Conservation (phyloP, 129 eudicot species). For the Tagetes erecta region DNA sequence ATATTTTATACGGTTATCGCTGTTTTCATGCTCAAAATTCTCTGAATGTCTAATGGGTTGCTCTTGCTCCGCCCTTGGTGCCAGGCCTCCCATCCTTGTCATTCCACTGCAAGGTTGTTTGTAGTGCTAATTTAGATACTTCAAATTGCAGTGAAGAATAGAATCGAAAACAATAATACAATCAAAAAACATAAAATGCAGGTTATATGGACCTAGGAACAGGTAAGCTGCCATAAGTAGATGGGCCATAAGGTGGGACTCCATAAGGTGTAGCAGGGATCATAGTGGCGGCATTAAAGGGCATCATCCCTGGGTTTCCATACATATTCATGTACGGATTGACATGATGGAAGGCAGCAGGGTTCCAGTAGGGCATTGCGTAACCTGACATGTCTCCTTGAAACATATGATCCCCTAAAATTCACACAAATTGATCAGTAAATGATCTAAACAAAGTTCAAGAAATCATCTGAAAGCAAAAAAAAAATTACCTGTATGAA, state of each 20-base stretch:
- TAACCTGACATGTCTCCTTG: constrained; percentile 58
- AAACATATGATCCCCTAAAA: constrained; percentile 50
- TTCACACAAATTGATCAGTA: constrained; percentile 18
- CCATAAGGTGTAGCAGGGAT: constrained; percentile 55
- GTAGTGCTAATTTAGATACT: constrained; percentile 17
- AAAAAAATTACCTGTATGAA: constrained; percentile 41
- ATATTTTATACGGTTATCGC: constrained; percentile 41
- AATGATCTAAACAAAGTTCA: not conserved
- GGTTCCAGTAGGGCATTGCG: constrained; percentile 67
- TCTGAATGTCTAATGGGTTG: constrained; percentile 36
- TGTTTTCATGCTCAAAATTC: constrained; percentile 41
- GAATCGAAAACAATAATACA: not conserved
- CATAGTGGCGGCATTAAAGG: constrained; percentile 50
- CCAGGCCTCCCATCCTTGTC: constrained; percentile 47
- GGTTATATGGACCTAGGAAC: constrained; percentile 48
- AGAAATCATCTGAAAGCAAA: constrained; percentile 9
- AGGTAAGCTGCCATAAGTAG: constrained; percentile 54
- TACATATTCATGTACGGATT: constrained; percentile 68
- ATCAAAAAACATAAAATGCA: not conserved
- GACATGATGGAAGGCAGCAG: constrained; percentile 42
- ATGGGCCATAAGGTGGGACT: constrained; percentile 51
- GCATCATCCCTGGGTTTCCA: constrained; percentile 66
- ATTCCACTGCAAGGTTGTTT: constrained; percentile 42
- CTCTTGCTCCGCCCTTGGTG: constrained; percentile 39
- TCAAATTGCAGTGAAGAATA: not conserved